Base-by-base conservation (phyloP, 2,329 filamentous ascomycete species). In the Tolypocladium capitatum region DNA sequence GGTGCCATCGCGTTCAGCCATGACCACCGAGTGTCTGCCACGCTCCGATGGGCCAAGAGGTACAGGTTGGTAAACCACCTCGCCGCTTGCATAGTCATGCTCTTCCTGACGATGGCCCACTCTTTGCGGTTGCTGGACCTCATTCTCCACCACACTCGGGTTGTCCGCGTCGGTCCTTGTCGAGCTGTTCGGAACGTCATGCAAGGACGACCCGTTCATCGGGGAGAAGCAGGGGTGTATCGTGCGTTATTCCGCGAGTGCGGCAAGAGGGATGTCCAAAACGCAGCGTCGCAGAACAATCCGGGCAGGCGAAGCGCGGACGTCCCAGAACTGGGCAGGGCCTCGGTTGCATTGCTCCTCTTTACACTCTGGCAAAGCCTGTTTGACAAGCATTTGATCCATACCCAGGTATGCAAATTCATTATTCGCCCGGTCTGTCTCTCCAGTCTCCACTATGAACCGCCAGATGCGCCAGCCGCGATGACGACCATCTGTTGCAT, bases 1-100 rank as follows among this genome's bases (percentile, higher is more conserved):
- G 66, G 63, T 9, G 52, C 74, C 46, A 80, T 83, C 44, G 71
- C 75, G 1, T 56, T 72, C 18, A 68, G 68, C 13, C 79, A 83
- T 56, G 63, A 71, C 34, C 79, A 82, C 63, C 76, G 75, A 52
- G 65, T 69, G 24, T 64, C 73, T 16, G 61, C 68, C 2, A 67
- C 67, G 6, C 67, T 71, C 28, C 74, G 76, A 2, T 60, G 76
- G 50, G 64, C 63, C 46, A 78, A 78, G 58, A 60, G 61, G 33
- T 64, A 63, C n/a, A 71, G 80, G 1, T 60, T 83, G 6, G 53
- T 63, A 9, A 71, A 77, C 52, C 72, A 80, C 1, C 58, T 71
- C 4, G 58, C 59, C 6, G 68, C 79, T 27, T 72, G 72, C 4
- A 55, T 76, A 42, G 58, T 78, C 28, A 60, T 83, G 43, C 67